A percentile compares a stretch with the other conserved stretches of the same genome.
phyloP scores from a whole-genome alignment of 2,329 filamentous ascomycete species.

The Neonectria ditissima region DNA sequence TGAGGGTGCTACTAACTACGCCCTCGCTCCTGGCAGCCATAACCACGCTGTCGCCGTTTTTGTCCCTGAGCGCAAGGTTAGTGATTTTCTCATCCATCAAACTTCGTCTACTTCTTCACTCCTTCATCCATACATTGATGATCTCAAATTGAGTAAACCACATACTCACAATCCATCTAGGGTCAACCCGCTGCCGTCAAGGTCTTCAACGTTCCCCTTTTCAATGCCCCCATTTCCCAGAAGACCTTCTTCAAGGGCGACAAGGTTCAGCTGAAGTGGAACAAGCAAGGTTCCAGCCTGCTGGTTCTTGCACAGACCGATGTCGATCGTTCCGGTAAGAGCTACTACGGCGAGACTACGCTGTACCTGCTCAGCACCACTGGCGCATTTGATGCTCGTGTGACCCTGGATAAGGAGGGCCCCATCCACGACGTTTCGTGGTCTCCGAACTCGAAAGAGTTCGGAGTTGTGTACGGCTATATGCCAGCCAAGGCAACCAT shows the following conservation, averaged over 20 bases:
- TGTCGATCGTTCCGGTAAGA: constrained; percentile 98
- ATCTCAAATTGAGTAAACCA: not conserved
- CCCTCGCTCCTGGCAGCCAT: constrained; percentile 83
- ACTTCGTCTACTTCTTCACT: not conserved
- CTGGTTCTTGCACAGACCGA: constrained; percentile 98
- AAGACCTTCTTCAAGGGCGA: constrained; percentile 99
- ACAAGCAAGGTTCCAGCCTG: constrained; percentile 87
- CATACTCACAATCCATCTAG: constrained; percentile 57
- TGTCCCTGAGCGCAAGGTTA: constrained; percentile 92
- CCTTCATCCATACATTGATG: not conserved
- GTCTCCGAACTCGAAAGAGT: constrained; percentile 98
- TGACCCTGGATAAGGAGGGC: constrained; percentile 94
- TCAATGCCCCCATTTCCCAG: constrained; percentile 85
- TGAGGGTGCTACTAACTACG: constrained; percentile 91
- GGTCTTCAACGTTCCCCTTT: constrained; percentile 92
- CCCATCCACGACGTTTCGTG: constrained; percentile 98
- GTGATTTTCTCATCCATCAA: constrained; percentile 35
- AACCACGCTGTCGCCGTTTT: constrained; percentile 95
- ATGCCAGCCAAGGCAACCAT: constrained; percentile 99
- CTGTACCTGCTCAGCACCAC: constrained; percentile 94
- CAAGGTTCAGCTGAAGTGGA: constrained; percentile 99
- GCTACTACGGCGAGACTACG: constrained; percentile 98
- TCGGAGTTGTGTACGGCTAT: constrained; percentile 96
- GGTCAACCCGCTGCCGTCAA: constrained; percentile 94
- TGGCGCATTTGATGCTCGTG: constrained; percentile 90